Conservation (phyloP, 176 grass and related monocot genomes). For the Metroxylon sagu region DNA sequence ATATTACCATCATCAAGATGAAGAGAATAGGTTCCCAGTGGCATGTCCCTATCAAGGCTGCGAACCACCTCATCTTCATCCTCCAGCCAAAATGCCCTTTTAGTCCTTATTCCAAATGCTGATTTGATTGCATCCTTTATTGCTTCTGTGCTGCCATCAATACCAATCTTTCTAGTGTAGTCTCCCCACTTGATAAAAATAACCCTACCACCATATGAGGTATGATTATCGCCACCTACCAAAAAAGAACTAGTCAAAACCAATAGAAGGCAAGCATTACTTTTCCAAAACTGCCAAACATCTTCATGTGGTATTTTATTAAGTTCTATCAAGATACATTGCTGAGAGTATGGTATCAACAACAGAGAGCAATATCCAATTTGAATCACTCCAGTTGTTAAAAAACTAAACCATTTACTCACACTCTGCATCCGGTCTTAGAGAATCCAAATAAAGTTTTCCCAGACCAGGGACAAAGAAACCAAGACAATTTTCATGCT, state of each 20-base stretch:
- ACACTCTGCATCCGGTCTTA: too few species aligned
- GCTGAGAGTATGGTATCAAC: too few species aligned
- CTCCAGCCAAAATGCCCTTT: constrained; percentile 95
- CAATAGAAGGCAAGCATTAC: background rate
- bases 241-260: constrained; percentile 13
- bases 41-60: constrained; percentile 87
- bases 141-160: constrained; percentile 76
- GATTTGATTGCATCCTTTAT: constrained; percentile 97
- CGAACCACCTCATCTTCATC: constrained; percentile 84
- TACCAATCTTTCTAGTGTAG: constrained; percentile 86
- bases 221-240: constrained; percentile 64
- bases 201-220: constrained; percentile 59
- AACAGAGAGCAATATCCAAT: too few species aligned
- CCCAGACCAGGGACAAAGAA: too few species aligned
- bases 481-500: too few species aligned
- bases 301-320: too few species aligned
- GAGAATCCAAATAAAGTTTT: too few species aligned
- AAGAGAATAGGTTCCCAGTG: constrained; percentile 76
- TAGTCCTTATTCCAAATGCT: constrained; percentile 87
- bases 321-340: too few species aligned
- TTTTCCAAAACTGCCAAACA: too few species aligned
- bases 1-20: constrained; percentile 82
- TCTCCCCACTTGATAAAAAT: constrained; percentile 96
- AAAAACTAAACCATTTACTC: too few species aligned
- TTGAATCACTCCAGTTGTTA: too few species aligned